phyloP scores from a whole-genome alignment of 805 yeast genomes.

The Wickerhamomyces mucosus region DNA sequence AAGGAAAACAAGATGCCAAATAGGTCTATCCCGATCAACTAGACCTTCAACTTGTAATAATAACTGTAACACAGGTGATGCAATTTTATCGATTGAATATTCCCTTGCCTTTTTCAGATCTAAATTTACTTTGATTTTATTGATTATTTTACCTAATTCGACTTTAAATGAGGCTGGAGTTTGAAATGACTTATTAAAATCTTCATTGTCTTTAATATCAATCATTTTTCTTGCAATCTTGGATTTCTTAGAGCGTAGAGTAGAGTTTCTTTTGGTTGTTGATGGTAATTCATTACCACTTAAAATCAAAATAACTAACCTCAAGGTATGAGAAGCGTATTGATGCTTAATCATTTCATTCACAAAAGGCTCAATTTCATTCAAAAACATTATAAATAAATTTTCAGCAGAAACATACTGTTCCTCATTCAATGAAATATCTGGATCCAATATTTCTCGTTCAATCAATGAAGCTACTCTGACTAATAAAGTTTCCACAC shows the following conservation, averaged over 20 bases:
- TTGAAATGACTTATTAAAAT: slow-evolving; percentile 56
- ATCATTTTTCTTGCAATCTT: slow-evolving; percentile 91
- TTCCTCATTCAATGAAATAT: slow-evolving; percentile 22
- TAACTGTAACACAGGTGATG: slow-evolving; percentile 83
- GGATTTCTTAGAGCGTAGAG: slow-evolving; percentile 73
- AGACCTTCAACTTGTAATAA: slow-evolving; percentile 73
- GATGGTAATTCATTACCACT: slow-evolving; percentile 77
- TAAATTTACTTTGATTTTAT: slow-evolving; percentile 25
- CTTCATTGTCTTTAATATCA: slow-evolving; percentile 71
- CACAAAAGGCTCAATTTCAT: slow-evolving; percentile 55
- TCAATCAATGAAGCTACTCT: slow-evolving; percentile 68
- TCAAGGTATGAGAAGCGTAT: slow-evolving; percentile 82
- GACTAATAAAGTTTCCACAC: slow-evolving; percentile 75
- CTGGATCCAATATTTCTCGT: slow-evolving; percentile 49
- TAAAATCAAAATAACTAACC: slow-evolving; percentile 60
- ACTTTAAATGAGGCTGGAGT: slow-evolving; percentile 61
- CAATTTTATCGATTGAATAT: slow-evolving; percentile 65
- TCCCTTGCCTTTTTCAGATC: slow-evolving; percentile 52
- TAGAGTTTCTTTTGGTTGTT: slow-evolving; percentile 55
- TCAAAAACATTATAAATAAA: slow-evolving; percentile 51
- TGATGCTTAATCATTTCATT: slow-evolving; percentile 57
- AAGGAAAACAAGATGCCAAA: slow-evolving; percentile 58
- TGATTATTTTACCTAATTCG: slow-evolving; percentile 43
- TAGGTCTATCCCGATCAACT: slow-evolving; percentile 60
- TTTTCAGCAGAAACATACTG: slow-evolving; percentile 52